phyloP scores from a whole-genome alignment of 345 rosid species.

The Tarenaya hassleriana region DNA sequence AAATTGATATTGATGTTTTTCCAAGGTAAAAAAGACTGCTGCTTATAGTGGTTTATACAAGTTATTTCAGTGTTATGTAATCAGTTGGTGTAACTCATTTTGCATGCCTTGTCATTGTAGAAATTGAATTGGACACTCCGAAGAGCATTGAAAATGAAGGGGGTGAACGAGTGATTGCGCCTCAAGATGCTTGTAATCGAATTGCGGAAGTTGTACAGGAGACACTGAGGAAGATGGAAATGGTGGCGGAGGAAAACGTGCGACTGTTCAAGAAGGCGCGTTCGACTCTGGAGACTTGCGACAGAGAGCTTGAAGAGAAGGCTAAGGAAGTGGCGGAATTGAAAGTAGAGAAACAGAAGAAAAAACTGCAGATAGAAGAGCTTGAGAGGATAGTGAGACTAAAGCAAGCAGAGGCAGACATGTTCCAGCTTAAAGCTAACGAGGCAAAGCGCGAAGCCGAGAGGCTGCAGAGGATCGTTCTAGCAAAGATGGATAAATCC shows the following conservation, averaged over 20 bases:
- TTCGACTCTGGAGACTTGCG: slow-evolving; percentile 66
- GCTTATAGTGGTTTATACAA: background rate
- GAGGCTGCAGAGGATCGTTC: slow-evolving; percentile 80
- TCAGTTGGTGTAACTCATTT: background rate
- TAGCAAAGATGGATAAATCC: slow-evolving; percentile 80
- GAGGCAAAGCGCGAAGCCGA: slow-evolving; percentile 91
- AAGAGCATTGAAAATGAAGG: slow-evolving; percentile 77
- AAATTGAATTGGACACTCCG: slow-evolving; percentile 82
- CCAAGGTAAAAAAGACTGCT: slow-evolving; percentile 51
- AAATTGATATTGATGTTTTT: slow-evolving; percentile 69
- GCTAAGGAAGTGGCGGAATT: slow-evolving; percentile 79
- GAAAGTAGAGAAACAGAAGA: slow-evolving; percentile 65
- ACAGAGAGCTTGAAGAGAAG: slow-evolving; percentile 86
- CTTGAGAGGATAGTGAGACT: slow-evolving; percentile 89
- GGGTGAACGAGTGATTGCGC: slow-evolving; percentile 74
- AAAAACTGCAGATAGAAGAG: slow-evolving; percentile 83
- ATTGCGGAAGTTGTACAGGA: slow-evolving; percentile 94
- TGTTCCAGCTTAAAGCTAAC: slow-evolving; percentile 94
- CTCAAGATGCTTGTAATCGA: slow-evolving; percentile 92
- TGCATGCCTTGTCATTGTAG: slow-evolving; percentile 31
- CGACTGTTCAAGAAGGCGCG: slow-evolving; percentile 91
- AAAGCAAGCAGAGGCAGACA: slow-evolving; percentile 92
- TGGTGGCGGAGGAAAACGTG: slow-evolving; percentile 95
- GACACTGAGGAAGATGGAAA: slow-evolving; percentile 91
- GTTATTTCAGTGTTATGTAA: background rate